Percentiles rank a stretch among this genome's conserved stretches.
phyloP scores from a whole-genome alignment of 495 filamentous ascomycete species.

The Daldinia decipiens region DNA sequence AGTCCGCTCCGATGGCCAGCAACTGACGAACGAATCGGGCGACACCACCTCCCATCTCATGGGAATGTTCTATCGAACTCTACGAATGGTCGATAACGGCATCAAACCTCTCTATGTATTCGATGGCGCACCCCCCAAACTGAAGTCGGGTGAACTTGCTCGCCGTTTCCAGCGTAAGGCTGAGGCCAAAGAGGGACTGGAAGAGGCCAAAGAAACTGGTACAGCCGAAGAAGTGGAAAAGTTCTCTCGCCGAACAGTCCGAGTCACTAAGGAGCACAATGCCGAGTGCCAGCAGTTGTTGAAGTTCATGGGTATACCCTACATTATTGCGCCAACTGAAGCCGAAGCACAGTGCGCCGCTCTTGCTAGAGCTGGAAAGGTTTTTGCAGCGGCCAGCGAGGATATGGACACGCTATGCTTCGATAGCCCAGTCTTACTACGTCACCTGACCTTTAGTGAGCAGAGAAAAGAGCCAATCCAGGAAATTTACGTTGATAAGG shows the following conservation, averaged over 20 bases:
- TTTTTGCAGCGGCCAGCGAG: slow-evolving; percentile 95
- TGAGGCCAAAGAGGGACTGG: slow-evolving; percentile 85
- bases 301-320: slow-evolving; percentile 95
- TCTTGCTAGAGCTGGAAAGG: slow-evolving; percentile 90
- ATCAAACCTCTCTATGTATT: slow-evolving; percentile 99
- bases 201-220: slow-evolving; percentile 96
- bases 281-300: slow-evolving; percentile 90
- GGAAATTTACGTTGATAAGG: slow-evolving; percentile 87
- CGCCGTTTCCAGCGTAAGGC: slow-evolving; percentile 92
- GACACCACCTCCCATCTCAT: slow-evolving; percentile 98
- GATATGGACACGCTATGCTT: slow-evolving; percentile 99
- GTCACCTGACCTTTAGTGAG: slow-evolving; percentile 96
- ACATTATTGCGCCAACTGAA: slow-evolving; percentile 93
- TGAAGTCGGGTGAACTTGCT: slow-evolving; percentile 95
- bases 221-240: slow-evolving; percentile 98
- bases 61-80: slow-evolving; percentile 99
- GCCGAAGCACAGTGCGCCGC: slow-evolving; percentile 96
- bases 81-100: slow-evolving; percentile 97
- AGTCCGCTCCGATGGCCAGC: slow-evolving; percentile 94
- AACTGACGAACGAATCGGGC: slow-evolving; percentile 90
- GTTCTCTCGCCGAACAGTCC: slow-evolving; percentile 92
- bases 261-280: slow-evolving; percentile 96
- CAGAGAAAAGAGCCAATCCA: slow-evolving; percentile 97
- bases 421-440: slow-evolving; percentile 85
- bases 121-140: slow-evolving; percentile 93